phyloP scores from a whole-genome alignment of 2,329 filamentous ascomycete genomes.

The Xylariaceae sp. region DNA sequence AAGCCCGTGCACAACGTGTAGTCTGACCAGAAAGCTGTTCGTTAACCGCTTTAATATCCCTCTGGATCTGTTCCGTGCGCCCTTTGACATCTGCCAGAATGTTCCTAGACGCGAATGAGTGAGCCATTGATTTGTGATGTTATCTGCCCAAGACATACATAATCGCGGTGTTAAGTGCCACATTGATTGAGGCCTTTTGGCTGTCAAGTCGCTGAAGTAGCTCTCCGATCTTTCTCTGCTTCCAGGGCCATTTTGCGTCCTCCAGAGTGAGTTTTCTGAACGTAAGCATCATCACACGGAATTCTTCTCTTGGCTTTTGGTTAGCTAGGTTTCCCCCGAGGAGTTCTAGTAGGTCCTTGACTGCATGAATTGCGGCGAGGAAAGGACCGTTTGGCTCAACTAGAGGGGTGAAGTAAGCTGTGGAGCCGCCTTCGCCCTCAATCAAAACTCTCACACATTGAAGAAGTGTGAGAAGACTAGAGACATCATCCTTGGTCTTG shows the following conservation, averaged over 20 bases:
- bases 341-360: not conserved
- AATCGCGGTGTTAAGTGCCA: not conserved
- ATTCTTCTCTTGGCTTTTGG: not conserved
- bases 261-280: not conserved
- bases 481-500: not conserved
- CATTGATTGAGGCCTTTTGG: slow-evolving; percentile 2
- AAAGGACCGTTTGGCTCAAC: not conserved
- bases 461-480: not conserved
- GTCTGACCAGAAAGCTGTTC: not conserved
- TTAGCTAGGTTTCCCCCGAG: not conserved
- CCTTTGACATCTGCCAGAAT: not conserved
- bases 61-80: not conserved
- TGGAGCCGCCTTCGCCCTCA: too few relatives aligned
- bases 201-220: slow-evolving; percentile 1
- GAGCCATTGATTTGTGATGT: not conserved
- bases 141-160: slow-evolving; percentile 2
- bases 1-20: not conserved
- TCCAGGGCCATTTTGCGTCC: not conserved
- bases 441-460: not conserved
- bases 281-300: not conserved
- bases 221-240: not conserved
- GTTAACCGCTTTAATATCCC: not conserved
- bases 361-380: not conserved
- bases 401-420: too few relatives aligned
- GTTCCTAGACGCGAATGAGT: not conserved